Percentiles rank a stretch among this genome's conserved stretches.
Conservation (phyloP, 192 early-diverging fungal species). For the Linnemannia exigua region DNA sequence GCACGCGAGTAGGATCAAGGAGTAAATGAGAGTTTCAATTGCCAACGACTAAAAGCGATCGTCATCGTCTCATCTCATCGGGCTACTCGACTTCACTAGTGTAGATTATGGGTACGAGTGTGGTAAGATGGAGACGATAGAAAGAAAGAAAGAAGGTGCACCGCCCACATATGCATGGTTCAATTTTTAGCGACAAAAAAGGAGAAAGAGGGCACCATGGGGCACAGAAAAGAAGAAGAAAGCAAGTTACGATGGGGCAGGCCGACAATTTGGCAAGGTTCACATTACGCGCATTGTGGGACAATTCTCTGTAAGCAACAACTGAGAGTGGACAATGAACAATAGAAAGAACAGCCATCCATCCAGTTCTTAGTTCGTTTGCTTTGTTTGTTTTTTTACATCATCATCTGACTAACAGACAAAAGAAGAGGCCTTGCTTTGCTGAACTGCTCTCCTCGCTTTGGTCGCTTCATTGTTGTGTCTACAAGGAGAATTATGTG, state of each 20-base stretch:
- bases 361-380: background rate
- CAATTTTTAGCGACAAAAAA: background rate
- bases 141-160: background rate
- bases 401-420: constrained; percentile 2
- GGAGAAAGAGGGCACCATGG: no score
- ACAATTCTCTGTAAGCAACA: background rate
- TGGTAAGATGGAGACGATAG: no score
- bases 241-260: background rate
- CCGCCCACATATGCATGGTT: background rate
- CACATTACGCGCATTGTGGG: background rate
- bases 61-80: no score
- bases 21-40: background rate
- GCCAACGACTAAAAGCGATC: background rate
- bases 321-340: background rate
- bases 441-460: background rate
- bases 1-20: background rate
- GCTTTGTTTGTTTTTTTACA: background rate
- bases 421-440: no score
- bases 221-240: background rate
- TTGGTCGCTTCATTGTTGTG: background rate
- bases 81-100: no score
- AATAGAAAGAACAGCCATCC: background rate
- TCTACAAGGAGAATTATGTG: background rate
- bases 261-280: background rate
- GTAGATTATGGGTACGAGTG: no score